Evolutionary conservation across 2,329 filamentous ascomycete species (phyloP), one percentile per base, ranked within the genome.

Genomic region (Ophiostoma ulmi): DNA sequence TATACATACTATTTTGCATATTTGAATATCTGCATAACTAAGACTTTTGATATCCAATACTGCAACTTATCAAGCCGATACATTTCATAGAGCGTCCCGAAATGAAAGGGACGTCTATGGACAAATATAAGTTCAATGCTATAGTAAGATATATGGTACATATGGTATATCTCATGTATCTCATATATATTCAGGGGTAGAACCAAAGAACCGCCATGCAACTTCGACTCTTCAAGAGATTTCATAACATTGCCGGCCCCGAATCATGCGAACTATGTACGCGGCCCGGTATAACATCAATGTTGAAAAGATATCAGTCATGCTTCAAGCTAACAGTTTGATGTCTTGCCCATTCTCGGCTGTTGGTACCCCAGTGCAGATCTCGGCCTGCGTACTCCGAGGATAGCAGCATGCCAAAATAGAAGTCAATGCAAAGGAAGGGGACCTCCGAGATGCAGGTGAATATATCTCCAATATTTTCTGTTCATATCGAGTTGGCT

Each of bases 311-410:
- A 48, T 20, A 48, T 48, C 5, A 20, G 17, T n/a, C 17, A 20
- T 48, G 44, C 20, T 26, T 10, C 14, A 26, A 58, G n/a, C 22
- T 26, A 10, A 26, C 52, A 58, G 22, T 4, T 13, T 26, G 52
- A 7, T 48, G 44, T 20, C 44, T 20, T n/a, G 17, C 17, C n/a
- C 8, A 13, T 58, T 58, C 52, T 58, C 52, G 8, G 52, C 52
- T 58, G 8, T 26, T 58, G 52, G 52, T 58, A 58, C n/a, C 52
- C 22, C 52, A 58, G 52, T 58, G 52, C 52, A 58, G 52, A 58
- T 58, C 52, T 22, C 52, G 52, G 52, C 26, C n/a, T 58, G 22
- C 52, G 52, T 26, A 58, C 52, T 58, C 52, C 52, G 52, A 58
- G 11, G 52, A 26, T 58, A 22, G 10, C n/a, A 58, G 26, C 10